Percentiles rank a stretch among this genome's conserved stretches.
phyloP scores from a whole-genome alignment of 2,329 filamentous ascomycete genomes.

The Escovopsis sp. region DNA sequence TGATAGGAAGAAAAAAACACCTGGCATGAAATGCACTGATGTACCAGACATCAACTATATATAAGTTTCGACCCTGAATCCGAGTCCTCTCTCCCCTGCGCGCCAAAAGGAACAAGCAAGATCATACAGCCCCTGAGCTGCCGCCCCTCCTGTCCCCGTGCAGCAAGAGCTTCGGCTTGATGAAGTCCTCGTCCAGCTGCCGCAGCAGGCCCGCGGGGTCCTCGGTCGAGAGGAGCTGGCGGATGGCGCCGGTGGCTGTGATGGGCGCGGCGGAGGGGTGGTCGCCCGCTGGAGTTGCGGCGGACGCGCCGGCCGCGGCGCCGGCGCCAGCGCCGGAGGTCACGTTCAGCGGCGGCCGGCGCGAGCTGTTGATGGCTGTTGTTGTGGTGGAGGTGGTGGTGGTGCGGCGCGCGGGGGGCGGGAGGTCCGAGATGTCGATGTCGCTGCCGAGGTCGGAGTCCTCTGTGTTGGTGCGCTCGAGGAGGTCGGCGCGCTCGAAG shows the following conservation, averaged over 20 bases:
- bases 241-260: constrained; percentile 63
- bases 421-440: constrained; percentile 51
- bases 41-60: constrained; percentile 1
- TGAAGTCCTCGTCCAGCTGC: constrained; percentile 88
- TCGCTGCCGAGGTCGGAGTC: constrained; percentile 49
- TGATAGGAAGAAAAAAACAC: no score
- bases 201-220: constrained; percentile 84
- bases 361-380: no score
- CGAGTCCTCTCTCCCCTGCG: background rate
- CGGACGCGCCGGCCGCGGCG: constrained; percentile 16
- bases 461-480: constrained; percentile 32
- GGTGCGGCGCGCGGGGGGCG: constrained; percentile 38
- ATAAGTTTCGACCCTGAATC: background rate
- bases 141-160: constrained; percentile 41
- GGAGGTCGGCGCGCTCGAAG: constrained; percentile 40
- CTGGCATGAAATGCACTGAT: constrained; percentile 1
- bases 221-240: constrained; percentile 67
- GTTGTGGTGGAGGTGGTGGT: constrained; percentile 10
- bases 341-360: constrained; percentile 9
- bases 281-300: no score
- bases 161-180: constrained; percentile 79
- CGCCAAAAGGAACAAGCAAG: background rate
- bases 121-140: constrained; percentile 13
- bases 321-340: constrained; percentile 16
- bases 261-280: constrained; percentile 26